Base-by-base conservation (phyloP, 768 basidiomycete genomes). In the Boletus rubescentipes region DNA sequence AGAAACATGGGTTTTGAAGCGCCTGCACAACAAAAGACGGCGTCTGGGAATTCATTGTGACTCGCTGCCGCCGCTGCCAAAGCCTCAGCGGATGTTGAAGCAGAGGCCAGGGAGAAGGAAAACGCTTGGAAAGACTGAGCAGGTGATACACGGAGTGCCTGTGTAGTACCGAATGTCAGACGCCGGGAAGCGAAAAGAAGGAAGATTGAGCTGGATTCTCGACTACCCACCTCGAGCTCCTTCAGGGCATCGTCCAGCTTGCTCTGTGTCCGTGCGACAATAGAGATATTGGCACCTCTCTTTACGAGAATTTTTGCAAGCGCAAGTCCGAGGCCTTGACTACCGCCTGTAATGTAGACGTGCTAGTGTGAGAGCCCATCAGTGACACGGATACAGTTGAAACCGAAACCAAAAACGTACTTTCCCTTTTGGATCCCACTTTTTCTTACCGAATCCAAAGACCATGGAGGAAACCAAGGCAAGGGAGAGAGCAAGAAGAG, bases 341-440 rank as follows among this genome's bases (percentile, higher is more conserved):
- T 88, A 4, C 90, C 93, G 3, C 93, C 93, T 0, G 92, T 92
- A 16, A 96, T 75, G 66, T 92, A 91, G 70, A 85, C 83, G 61
- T 93, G 90, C 93, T 95, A 54, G 10, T 1, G 3, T 37, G 12
- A 45, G 34, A 21, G 16, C 5, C 41, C 58, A 26, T 26, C 20
- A 49, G 39, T 11, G 37, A 43, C 26, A 18, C 16, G 20, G 8
- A 6, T 9, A 36, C 35, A 10, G 16, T 15, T 14, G 18, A 23
- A 5, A 11, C 10, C 9, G 9, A 15, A 15, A 18, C 9, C 10
- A 20, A 1, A 23, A 18, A 44, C 51, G 30, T 14, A 61, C 82
- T 71, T 77, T 72, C 14, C 77, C 77, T 35, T 72, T 72, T 12
- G 79, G 79, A 57, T 83, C 75, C 80, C 81, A 82, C 42, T 72